Base-by-base conservation (phyloP, 768 basidiomycete species). In the Kwoniella botswanensis region DNA sequence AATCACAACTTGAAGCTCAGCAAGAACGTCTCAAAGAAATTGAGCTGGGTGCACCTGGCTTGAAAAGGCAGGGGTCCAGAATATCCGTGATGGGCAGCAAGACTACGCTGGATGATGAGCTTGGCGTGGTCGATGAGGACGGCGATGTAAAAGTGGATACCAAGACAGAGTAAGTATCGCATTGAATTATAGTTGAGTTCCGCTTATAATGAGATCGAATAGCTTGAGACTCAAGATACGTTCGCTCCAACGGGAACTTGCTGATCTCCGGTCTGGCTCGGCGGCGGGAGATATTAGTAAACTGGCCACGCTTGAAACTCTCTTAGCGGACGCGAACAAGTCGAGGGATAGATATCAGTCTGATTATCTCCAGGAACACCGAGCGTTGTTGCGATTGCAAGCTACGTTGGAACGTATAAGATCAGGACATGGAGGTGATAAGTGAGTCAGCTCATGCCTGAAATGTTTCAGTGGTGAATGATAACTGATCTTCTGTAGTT, bases 11-110 rank as follows among this genome's bases (percentile, higher is more conserved):
- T 29, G 92, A 92, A 76, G 84, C 95, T 5, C 93, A 93, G 78
- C 94, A 97, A 81, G 95, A 98, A 81, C 89, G 93, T 41, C 88
- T 95, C 43, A 88, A 89, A 53, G 96, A 98, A 83, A 86, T 96
- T 35, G 95, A 98, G 82, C 84, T 94, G 0, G 76, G 67, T 0
- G 43, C 59, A 3, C 53, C 63, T 0, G 63, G 60, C 15, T 15
- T 67, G 46, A 72, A 66, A 21, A 6, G 69, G 26, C 50, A 59
- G 21, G 55, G 55, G 18, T 76, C 71, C 18, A 53, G 26, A 29
- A 15, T 29, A 22, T 65, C 70, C 0, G 63, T 55, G 15, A 26
- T 63, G 21, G 61, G 65, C 3, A 46, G 41, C 11, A 74, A 64
- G 15, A 26, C 43, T 10, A 67, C 65, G 12, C 41, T 70, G 21